Conservation (phyloP, 164 flowering plant species). For the Tinospora cordifolia region DNA sequence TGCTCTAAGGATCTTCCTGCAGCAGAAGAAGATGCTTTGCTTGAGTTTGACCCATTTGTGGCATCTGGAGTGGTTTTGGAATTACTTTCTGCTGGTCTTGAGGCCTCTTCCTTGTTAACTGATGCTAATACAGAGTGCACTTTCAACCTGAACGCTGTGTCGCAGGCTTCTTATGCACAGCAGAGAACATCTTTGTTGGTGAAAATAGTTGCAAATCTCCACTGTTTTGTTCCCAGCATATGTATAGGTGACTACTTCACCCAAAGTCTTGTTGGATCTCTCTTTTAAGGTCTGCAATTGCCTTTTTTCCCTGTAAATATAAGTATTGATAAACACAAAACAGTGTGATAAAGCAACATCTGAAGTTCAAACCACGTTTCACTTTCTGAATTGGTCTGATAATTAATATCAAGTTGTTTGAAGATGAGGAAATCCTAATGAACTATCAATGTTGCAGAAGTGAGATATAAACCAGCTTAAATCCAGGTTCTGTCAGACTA, state of each 20-base stretch:
- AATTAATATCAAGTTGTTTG: not conserved
- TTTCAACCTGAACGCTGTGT: conserved; percentile 35
- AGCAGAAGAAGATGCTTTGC: conserved; percentile 67
- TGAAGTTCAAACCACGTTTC: not conserved
- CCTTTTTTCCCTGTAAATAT: not conserved
- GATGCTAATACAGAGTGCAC: conserved; percentile 29
- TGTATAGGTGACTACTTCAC: conserved; percentile 59
- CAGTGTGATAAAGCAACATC: not conserved
- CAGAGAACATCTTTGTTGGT: conserved; percentile 84
- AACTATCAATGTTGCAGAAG: no score
- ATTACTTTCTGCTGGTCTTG: conserved; percentile 16
- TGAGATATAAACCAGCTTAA: no score
- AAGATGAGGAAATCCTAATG: not conserved
- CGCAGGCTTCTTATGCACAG: conserved; percentile 67
- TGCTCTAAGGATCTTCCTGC: conserved; percentile 62
- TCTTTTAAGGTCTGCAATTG: not conserved
- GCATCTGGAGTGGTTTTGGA: conserved; percentile 63
- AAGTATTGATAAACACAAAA: not conserved
- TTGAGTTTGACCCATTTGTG: conserved; percentile 68
- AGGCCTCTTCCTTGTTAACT: conserved; percentile 16
- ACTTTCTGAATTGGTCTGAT: not conserved
- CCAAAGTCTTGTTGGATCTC: not conserved
- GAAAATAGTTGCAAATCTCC: conserved; percentile 94
- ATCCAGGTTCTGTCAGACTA: no score
- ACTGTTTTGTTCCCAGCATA: conserved; percentile 80